phyloP scores from a whole-genome alignment of 78 protist species.

The Dictyostelium firmibasis region DNA sequence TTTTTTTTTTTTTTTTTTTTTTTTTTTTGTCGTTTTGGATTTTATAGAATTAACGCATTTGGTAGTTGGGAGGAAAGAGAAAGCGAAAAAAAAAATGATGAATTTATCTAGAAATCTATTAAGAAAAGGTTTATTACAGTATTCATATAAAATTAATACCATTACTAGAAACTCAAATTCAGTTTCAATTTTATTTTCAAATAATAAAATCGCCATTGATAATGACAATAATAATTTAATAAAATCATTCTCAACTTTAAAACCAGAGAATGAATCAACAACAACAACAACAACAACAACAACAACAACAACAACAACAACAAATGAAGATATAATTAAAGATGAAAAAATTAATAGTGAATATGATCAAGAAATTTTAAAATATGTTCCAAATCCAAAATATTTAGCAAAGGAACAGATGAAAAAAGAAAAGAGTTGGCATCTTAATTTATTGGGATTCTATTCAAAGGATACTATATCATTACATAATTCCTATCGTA shows the following conservation, averaged over 20 bases:
- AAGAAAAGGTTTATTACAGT: background rate
- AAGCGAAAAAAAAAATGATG: background rate
- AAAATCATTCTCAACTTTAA: background rate
- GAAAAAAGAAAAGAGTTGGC: conserved; percentile 9
- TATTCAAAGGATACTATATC: conserved; percentile 38
- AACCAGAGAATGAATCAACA: background rate
- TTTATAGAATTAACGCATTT: background rate
- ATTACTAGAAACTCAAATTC: background rate
- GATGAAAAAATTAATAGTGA: background rate
- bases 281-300: background rate
- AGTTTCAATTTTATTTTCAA: background rate
- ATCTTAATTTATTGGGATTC: conserved; percentile 26
- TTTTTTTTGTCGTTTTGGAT: background rate
- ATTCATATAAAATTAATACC: background rate
- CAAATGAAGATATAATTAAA: background rate
- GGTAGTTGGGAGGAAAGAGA: background rate
- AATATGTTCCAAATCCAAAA: conserved; percentile 33
- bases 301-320: conserved; percentile 2
- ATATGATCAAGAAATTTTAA: background rate
- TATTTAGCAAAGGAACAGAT: background rate
- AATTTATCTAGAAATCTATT: background rate
- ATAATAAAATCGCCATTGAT: background rate
- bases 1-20: background rate
- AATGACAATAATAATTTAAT: background rate
- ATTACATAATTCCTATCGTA: conserved; percentile 15